phyloP scores from a whole-genome alignment of 75 land plant genomes.

The Pinus taeda region DNA sequence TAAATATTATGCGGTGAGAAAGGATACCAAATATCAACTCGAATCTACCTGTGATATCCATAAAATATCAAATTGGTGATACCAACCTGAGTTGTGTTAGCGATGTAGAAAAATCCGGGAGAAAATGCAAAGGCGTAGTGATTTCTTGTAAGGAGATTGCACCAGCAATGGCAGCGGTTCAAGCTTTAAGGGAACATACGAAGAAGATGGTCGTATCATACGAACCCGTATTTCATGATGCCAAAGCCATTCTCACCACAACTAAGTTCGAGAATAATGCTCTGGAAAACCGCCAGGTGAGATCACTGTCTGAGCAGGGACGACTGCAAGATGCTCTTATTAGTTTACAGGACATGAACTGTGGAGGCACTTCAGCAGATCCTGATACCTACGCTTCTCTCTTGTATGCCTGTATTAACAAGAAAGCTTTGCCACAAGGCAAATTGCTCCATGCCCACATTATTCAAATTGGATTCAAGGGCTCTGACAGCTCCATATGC shows the following conservation, averaged over 20 bases:
- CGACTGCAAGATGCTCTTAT: not conserved
- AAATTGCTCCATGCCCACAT: slow-evolving; percentile 1
- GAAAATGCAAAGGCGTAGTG: no score
- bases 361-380: not conserved
- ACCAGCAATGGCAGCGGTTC: not conserved
- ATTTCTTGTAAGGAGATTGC: no score
- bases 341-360: not conserved
- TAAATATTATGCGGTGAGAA: no score
- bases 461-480: not conserved
- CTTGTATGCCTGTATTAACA: not conserved
- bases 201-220: not conserved
- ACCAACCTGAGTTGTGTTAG: no score
- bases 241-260: not conserved
- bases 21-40: no score
- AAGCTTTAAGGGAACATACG: not conserved
- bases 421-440: slow-evolving; percentile 4
- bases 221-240: not conserved
- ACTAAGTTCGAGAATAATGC: not conserved
- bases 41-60: no score
- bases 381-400: slow-evolving; percentile 9
- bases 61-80: no score
- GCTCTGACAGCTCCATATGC: slow-evolving; percentile 17
- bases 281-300: not conserved
- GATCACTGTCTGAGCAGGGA: not conserved
- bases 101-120: no score